Base-by-base conservation (phyloP, 1,284 basidiomycete species). In the Microbotryum lychnidis-dioicae region DNA sequence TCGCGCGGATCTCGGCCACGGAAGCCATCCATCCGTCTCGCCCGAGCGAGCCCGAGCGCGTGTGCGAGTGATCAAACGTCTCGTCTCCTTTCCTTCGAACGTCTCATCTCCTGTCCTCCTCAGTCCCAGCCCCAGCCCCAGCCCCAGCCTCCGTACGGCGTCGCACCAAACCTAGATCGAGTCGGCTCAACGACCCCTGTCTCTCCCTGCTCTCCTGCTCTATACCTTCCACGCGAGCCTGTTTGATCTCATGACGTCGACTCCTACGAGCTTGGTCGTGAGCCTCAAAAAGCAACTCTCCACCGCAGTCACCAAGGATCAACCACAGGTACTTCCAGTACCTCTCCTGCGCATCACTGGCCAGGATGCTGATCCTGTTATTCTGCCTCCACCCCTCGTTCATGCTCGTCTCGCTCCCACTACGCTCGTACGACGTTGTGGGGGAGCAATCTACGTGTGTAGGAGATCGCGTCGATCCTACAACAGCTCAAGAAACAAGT, bases 401-500 rank as follows among this genome's bases (percentile, higher is more conserved):
- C 14, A 49, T 3, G 4, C 31, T 31, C 31, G 31, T 31, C 31
- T 31, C 31, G 14, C 21, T 27, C 23, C 25, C 18, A 9, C 10
- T 18, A 3, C 23, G 25, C 9, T 14, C 58, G 8, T 31, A 47
- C 14, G 21, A 14, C 21, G 47, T 27, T 12, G 12, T 31, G 14
- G 51, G 48, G 25, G 9, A 29, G 14, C 27, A 6, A 6, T 6
- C 27, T 27, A 6, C 47, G n/a, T 27, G 6, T 20, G 10, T 62
- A 96, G 87, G 89, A 91, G 57, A 83, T 85, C 33, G 73, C 87
- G 18, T 76, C 78, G 42, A 80, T 93, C 54, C 77, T 97, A 62
- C 80, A 80, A 67, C 80, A 81, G 63, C 79, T 97, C 63, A 92
- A 91, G 79, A 81, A 81, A 62, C 83, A 88, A 50, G 85, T 86